Evolutionary conservation across 23 red algal species (phyloP).

Genomic region (Gracilaria vermiculophylla): DNA sequence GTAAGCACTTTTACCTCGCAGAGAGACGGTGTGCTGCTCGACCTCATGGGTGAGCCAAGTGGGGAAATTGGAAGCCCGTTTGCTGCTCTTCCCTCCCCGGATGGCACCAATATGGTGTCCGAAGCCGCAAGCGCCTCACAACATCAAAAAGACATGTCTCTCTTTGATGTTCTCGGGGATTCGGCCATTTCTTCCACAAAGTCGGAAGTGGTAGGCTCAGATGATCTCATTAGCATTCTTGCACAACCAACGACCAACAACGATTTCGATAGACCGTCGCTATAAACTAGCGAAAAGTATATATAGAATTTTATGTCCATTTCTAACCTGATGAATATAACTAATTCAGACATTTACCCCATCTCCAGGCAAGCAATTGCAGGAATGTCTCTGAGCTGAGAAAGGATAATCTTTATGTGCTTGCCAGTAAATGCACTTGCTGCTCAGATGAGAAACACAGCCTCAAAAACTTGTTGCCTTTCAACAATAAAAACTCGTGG

Average conservation of each 20-base stretch:
- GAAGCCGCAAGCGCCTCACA: not conserved
- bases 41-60: conserved; percentile 51
- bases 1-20: not conserved
- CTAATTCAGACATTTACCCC: not conserved
- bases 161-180: conserved; percentile 16
- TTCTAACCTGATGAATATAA: not conserved
- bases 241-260: not conserved
- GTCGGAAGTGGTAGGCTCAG: not conserved
- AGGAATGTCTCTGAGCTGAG: too few relatives aligned
- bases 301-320: not conserved
- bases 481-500: too few relatives aligned
- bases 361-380: not conserved
- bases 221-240: not conserved
- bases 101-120: not conserved
- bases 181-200: not conserved
- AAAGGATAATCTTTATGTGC: too few relatives aligned
- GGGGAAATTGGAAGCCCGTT: not conserved
- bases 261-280: not conserved
- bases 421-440: too few relatives aligned
- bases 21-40: conserved; percentile 28
- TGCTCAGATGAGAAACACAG: too few relatives aligned
- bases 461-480: too few relatives aligned
- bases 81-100: conserved; percentile 11
- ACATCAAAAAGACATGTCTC: not conserved
- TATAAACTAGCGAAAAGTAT: not conserved